phyloP scores from a whole-genome alignment of 768 basidiomycete genomes.

The Tricholoma sp. region DNA sequence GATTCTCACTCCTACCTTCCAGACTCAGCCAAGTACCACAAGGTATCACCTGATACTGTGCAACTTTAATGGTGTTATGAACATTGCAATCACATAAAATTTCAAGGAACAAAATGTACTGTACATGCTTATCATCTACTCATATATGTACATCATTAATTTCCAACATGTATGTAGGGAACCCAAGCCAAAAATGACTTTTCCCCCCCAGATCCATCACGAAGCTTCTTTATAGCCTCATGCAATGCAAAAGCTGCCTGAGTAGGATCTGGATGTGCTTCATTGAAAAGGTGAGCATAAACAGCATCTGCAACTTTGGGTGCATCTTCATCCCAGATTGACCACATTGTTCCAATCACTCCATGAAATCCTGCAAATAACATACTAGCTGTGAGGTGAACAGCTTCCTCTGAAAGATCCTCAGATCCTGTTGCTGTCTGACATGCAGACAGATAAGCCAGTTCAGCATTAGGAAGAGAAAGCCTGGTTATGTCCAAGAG shows the following conservation, averaged over 20 bases:
- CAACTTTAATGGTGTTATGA: too few relatives aligned
- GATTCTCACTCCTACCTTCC: too few relatives aligned
- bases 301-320: slow-evolving; percentile 26
- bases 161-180: not conserved
- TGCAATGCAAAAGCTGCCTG: slow-evolving; percentile 21
- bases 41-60: too few relatives aligned
- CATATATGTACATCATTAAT: too few relatives aligned
- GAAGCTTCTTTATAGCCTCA: slow-evolving; percentile 15
- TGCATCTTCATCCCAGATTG: slow-evolving; percentile 29
- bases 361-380: slow-evolving; percentile 22
- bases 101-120: too few relatives aligned
- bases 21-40: too few relatives aligned
- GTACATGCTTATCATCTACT: too few relatives aligned
- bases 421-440: slow-evolving; percentile 32
- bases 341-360: slow-evolving; percentile 43
- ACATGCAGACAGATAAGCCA: slow-evolving; percentile 42
- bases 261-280: slow-evolving; percentile 5
- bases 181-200: not conserved
- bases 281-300: slow-evolving; percentile 21
- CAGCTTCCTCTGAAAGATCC: slow-evolving; percentile 16
- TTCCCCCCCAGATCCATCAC: not conserved
- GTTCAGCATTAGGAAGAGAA: slow-evolving; percentile 14
- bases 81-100: too few relatives aligned
- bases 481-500: slow-evolving; percentile 17
- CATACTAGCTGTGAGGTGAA: slow-evolving; percentile 37